Percentiles rank a stretch among this genome's conserved stretches.
phyloP scores from a whole-genome alignment of 2,329 filamentous ascomycete species.

The Trichoderma atrobrunneum region DNA sequence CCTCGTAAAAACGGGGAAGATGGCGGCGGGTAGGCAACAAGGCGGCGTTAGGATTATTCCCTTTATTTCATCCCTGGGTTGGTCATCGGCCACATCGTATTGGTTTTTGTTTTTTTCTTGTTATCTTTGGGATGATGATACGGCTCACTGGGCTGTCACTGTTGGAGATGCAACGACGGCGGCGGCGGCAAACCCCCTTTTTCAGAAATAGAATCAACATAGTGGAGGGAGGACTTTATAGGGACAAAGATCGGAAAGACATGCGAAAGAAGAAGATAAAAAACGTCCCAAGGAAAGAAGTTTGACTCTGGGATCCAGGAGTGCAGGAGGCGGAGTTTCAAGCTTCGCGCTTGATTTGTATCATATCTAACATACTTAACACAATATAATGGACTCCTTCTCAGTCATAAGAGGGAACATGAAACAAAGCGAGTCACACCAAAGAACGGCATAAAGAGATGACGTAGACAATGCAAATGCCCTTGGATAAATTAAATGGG shows the following conservation, averaged over 20 bases:
- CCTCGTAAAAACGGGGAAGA: not conserved
- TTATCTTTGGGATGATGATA: not conserved
- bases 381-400: not conserved
- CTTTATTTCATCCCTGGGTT: not conserved
- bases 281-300: not conserved
- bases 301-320: not conserved
- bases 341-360: constrained; percentile 9
- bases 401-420: not conserved
- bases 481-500: not conserved
- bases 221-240: not conserved
- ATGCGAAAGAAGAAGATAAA: not conserved
- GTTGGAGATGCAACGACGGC: not conserved
- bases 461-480: not conserved
- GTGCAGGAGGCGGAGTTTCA: not conserved
- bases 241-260: not conserved
- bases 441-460: not conserved
- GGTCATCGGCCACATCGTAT: not conserved
- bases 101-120: not conserved
- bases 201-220: not conserved
- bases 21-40: constrained; percentile 11
- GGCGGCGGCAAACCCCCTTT: not conserved
- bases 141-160: not conserved
- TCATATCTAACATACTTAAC: constrained; percentile 2
- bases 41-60: constrained; percentile 9
- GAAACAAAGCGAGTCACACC: not conserved